These are phyloP conservation scores for Amanita exitialis DNA, from an alignment of 768 basidiomycete genomes.

Conservation along the genomic window DNA sequence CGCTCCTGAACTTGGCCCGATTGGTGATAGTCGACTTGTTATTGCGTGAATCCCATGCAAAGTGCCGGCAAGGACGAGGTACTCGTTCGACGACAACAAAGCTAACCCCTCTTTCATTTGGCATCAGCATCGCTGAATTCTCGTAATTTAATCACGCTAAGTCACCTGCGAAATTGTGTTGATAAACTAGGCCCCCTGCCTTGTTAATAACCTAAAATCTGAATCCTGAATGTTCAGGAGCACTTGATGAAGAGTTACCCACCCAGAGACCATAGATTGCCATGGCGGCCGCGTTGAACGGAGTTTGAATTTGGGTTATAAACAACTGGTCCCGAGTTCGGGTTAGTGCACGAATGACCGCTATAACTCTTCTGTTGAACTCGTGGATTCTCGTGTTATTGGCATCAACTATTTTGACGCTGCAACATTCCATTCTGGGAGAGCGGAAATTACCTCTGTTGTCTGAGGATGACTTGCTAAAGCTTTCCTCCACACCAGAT, in stretches of 20 bases:
- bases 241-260: background rate
- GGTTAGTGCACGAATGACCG: background rate
- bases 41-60: slow-evolving; percentile 99
- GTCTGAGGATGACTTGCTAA: slow-evolving; percentile 37
- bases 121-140: background rate
- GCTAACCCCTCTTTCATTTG: slow-evolving; percentile 75
- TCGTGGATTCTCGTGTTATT: slow-evolving; percentile 15
- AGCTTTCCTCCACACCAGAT: slow-evolving; percentile 47
- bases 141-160: background rate
- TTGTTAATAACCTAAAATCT: slow-evolving; percentile 83
- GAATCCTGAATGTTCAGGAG: background rate
- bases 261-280: slow-evolving; percentile 10
- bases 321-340: too few relatives aligned
- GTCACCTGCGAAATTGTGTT: slow-evolving; percentile 81
- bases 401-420: slow-evolving; percentile 12
- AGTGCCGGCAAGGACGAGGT: slow-evolving; percentile 92
- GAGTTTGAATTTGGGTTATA: background rate
- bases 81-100: slow-evolving; percentile 85
- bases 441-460: slow-evolving; percentile 33
- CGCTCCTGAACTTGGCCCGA: slow-evolving; percentile 72
- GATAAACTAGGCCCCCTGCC: slow-evolving; percentile 94
- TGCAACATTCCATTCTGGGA: slow-evolving; percentile 29
- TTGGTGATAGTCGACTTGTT: slow-evolving; percentile 82
- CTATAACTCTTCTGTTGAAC: slow-evolving; percentile 8
- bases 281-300: background rate